Evolutionary conservation across 805 yeast species (phyloP).

Genomic region (Saturnispora sanitii): DNA sequence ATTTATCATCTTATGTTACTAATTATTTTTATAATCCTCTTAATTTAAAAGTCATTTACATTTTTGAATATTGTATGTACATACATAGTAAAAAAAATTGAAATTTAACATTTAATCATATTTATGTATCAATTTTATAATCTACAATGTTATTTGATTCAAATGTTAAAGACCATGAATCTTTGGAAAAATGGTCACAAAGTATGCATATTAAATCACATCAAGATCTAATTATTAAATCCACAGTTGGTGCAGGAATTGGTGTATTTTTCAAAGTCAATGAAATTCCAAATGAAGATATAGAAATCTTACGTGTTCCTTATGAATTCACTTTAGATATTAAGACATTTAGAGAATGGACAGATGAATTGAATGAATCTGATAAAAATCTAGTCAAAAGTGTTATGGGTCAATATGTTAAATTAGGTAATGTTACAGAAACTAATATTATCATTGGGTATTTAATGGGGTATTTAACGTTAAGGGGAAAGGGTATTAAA

Average conservation of each 20-base stretch:
- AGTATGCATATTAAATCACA: slow-evolving; percentile 9
- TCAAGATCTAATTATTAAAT: slow-evolving; percentile 11
- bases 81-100: no score
- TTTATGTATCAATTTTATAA: neutral
- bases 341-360: slow-evolving; percentile 19
- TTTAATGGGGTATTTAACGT: slow-evolving; percentile 16
- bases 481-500: slow-evolving; percentile 4
- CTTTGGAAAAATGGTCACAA: slow-evolving; percentile 11
- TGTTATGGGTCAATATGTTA: slow-evolving; percentile 11
- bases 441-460: slow-evolving; percentile 21
- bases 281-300: neutral
- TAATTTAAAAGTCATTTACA: neutral
- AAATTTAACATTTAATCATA: no score
- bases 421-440: slow-evolving; percentile 16
- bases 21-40: neutral
- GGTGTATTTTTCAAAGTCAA: slow-evolving; percentile 26
- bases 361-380: slow-evolving; percentile 12
- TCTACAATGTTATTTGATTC: slow-evolving; percentile 5
- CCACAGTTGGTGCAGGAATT: slow-evolving; percentile 21
- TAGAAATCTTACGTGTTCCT: slow-evolving; percentile 34
- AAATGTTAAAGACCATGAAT: neutral
- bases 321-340: slow-evolving; percentile 25
- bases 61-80: neutral
- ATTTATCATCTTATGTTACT: neutral
- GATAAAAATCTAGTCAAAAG: slow-evolving; percentile 16